Percentiles rank a stretch among this genome's conserved stretches.
These are phyloP conservation scores for Anaeromyces robustus DNA, from an alignment of 192 early-diverging fungal genomes.

Conservation along the genomic window DNA sequence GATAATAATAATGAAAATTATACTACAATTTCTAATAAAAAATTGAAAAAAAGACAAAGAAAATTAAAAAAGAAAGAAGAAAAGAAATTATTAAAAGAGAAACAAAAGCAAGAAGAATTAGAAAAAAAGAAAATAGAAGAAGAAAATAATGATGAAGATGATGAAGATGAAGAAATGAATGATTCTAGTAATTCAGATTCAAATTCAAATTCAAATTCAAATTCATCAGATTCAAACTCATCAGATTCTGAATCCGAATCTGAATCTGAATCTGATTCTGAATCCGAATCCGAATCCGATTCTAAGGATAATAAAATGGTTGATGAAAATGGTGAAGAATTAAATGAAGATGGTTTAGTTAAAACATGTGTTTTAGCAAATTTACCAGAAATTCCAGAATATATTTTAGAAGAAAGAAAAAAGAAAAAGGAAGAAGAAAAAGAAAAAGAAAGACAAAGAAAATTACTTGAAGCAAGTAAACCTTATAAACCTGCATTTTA, in stretches of 20 bases:
- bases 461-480: not conserved
- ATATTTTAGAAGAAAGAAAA: not conserved
- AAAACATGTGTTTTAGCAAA: not conserved
- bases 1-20: not conserved
- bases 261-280: not conserved
- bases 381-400: conserved; percentile 4
- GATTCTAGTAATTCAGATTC: conserved; percentile 4
- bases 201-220: not conserved
- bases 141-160: conserved; percentile 10
- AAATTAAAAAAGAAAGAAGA: not conserved
- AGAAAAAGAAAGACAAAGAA: not conserved
- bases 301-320: too few species aligned
- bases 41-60: not conserved
- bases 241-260: not conserved
- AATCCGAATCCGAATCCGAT: not conserved
- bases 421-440: not conserved
- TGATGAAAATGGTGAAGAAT: conserved; percentile 20
- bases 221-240: not conserved
- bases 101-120: not conserved
- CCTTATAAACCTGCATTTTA: conserved; percentile 31
- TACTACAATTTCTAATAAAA: conserved; percentile 1
- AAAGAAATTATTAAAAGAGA: not conserved
- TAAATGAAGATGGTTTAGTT: conserved; percentile 8
- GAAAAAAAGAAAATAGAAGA: conserved; percentile 17
- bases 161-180: conserved; percentile 3